Base-by-base conservation (phyloP, 164 flowering plant genomes). In the Magnolia officinalis region DNA sequence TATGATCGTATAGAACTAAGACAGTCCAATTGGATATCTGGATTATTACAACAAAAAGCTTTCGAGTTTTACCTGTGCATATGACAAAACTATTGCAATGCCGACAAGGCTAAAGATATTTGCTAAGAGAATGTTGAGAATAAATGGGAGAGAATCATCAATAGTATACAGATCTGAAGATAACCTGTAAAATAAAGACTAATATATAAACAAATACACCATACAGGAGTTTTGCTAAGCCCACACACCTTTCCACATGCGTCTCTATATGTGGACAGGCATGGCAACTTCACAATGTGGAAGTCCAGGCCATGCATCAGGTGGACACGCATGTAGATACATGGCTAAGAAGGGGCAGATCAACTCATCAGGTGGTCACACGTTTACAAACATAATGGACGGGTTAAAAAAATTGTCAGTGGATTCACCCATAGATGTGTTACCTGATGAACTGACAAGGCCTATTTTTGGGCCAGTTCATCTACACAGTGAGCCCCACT, bases 71-170 rank as follows among this genome's bases (percentile, higher is more conserved):
- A 95, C 98, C 98, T 93, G 95, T 24, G 90, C 95, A 81, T 86
- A 93, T 73, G 97, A 90, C 79, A 95, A 83, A 77, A 95, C 90
- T 74, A 89, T 71, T 51, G 90, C 91, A 74, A 93, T 86, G 18
- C 98, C 98, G 72, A 95, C 63, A 68, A 95, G 88, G 76, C 94
- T 96, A 69, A 93, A 87, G 75, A 89, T 87, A 85, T 93, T 92
- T 37, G 98, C 98, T 72, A 95, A 85, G 75, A 95, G 96, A 81
- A 95, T 93, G 86, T 95, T 95, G 83, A 93, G 92, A 81, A 95
- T 93, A 81, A 95, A 95, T 13, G 99, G 99, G 81, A 95, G 98
- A 72, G 98, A 90, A 83, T 95, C 99, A 82, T 95, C 99, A 77
- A 95, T 92, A 19, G 91, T 89, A 80, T 95, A 95, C 23, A 92